Evolutionary conservation across 2,329 filamentous ascomycete genomes (phyloP), one percentile per base, ranked within the genome.

Genomic region (Bipolaris zeicola): DNA sequence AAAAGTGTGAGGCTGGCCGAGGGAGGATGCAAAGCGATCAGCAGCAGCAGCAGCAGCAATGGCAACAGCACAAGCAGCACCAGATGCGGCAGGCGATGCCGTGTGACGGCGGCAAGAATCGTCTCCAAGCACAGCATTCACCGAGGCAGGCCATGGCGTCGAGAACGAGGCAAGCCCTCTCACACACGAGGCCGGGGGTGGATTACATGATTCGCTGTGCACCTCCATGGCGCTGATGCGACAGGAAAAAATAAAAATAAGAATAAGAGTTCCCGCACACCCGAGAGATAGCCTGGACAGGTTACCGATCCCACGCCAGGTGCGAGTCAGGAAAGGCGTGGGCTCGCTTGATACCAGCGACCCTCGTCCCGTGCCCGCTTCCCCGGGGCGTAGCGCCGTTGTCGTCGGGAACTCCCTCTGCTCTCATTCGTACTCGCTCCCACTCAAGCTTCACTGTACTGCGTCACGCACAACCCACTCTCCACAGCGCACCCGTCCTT

Each of bases 171-270:
- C 50, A 34, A 55, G 42, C 50, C 61, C 56, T 54, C 64, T 67
- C 14, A 34, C 33, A 34, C 11, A n/a, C 33, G 14, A 34, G 33
- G 33, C 33, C 33, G 33, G 33, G 38, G 20, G 37, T 67, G 68
- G 66, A 66, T 55, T 58, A 48, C 69, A 68, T 69, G 66, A 74
- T 75, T 74, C 66, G 69, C 61, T 64, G 38, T 55, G 58, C 56
- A 60, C 28, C 42, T 46, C 42, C 54, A 62, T 66, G 67, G 68
- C 64, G 65, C 61, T 63, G 62, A 58, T 61, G 58, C 60, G 63
- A 64, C 64, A 63, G 61, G n/a, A 28, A 28, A 44, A 28, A 28
- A 44, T 18, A 28, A 44, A 18, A 28, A 28, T 31, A 44, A 60
- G 72, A 69, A 68, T 71, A 69, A 57, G 67, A 70, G 61, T 58